Conservation (phyloP, 2,329 filamentous ascomycete genomes). For the Orbilia ellipsospora region DNA sequence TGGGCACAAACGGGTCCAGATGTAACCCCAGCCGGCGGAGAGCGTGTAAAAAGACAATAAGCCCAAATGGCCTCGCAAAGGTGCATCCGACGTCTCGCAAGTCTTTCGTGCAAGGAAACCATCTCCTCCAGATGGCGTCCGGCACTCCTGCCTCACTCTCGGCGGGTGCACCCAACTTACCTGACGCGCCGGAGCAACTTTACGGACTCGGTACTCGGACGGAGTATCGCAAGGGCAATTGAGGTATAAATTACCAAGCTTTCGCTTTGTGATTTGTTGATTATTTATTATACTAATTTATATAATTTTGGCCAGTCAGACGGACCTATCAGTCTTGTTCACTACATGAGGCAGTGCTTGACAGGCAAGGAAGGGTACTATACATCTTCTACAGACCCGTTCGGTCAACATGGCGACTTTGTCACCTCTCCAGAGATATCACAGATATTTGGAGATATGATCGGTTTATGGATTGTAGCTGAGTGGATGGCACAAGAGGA, state of each 20-base stretch:
- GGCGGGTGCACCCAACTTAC: slow-evolving; percentile 38
- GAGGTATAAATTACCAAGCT: slow-evolving; percentile 30
- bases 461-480: slow-evolving; percentile 93
- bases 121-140: slow-evolving; percentile 48
- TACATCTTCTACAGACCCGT: slow-evolving; percentile 82
- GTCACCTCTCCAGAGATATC: slow-evolving; percentile 98
- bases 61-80: slow-evolving; percentile 42
- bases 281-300: slow-evolving; percentile 48
- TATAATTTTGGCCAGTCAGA: slow-evolving; percentile 72
- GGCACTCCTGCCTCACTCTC: slow-evolving; percentile 35
- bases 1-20: not conserved
- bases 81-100: slow-evolving; percentile 43
- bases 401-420: slow-evolving; percentile 93
- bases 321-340: slow-evolving; percentile 88
- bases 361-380: slow-evolving; percentile 95
- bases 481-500: slow-evolving; percentile 90
- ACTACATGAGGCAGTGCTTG: slow-evolving; percentile 98
- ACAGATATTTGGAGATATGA: slow-evolving; percentile 92
- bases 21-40: not conserved
- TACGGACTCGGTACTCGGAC: slow-evolving; percentile 25
- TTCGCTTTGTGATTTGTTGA: not conserved
- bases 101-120: slow-evolving; percentile 30
- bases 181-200: slow-evolving; percentile 35
- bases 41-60: too few relatives aligned
- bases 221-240: slow-evolving; percentile 52